These are phyloP conservation scores for Orbilia oligospora DNA, from an alignment of 2,329 filamentous ascomycete species.

Conservation along the genomic window DNA sequence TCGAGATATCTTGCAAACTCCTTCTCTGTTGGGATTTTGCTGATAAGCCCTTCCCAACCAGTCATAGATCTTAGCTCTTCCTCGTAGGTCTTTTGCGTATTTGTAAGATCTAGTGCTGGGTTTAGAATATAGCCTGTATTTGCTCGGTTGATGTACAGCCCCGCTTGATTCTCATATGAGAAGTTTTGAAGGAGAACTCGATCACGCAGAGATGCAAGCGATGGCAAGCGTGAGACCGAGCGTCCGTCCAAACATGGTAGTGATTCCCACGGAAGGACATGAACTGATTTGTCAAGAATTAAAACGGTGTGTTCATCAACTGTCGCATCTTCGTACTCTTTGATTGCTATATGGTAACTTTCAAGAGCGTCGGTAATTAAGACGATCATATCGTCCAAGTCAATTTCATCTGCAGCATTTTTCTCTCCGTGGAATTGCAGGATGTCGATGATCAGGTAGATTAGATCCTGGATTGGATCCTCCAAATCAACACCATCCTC, in stretches of 20 bases:
- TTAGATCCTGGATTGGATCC: conserved; percentile 88
- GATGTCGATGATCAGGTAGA: conserved; percentile 97
- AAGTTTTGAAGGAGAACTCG: conserved; percentile 73
- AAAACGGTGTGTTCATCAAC: conserved; percentile 81
- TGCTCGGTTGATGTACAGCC: conserved; percentile 71
- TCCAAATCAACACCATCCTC: conserved; percentile 81
- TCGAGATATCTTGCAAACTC: conserved; percentile 81
- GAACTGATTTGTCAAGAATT: conserved; percentile 90
- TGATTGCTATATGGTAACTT: conserved; percentile 75
- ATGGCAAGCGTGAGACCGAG: conserved; percentile 89
- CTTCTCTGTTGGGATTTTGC: conserved; percentile 79
- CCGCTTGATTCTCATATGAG: conserved; percentile 66
- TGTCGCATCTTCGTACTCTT: conserved; percentile 65
- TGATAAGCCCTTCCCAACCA: conserved; percentile 81
- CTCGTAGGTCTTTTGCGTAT: conserved; percentile 83
- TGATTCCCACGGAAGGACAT: conserved; percentile 96
- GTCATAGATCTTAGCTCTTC: conserved; percentile 74
- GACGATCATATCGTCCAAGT: conserved; percentile 91
- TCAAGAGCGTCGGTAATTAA: conserved; percentile 88
- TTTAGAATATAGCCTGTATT: conserved; percentile 83
- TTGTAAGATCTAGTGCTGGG: conserved; percentile 84
- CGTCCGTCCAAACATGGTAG: conserved; percentile 84
- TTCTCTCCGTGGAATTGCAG: conserved; percentile 95
- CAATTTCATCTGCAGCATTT: conserved; percentile 97
- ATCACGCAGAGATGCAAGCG: conserved; percentile 83